A percentile compares a stretch with the other conserved stretches of the same genome.
Conservation (phyloP, 805 yeast genomes). For the Nakazawaea anatomiae region DNA sequence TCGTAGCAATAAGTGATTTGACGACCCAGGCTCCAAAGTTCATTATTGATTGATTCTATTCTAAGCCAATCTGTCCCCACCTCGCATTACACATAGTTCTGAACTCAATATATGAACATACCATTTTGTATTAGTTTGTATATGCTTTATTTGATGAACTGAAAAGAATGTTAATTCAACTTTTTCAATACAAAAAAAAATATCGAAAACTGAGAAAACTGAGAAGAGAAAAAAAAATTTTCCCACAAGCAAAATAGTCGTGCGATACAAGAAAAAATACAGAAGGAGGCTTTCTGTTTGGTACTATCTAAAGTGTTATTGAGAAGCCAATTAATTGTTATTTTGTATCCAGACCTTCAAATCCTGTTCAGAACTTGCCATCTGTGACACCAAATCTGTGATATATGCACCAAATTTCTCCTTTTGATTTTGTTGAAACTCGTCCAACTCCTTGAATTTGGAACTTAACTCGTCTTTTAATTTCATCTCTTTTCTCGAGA, state of each 20-base stretch:
- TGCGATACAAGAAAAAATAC: not conserved
- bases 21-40: no score
- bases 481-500: not conserved
- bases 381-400: not conserved
- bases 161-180: not conserved
- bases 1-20: no score
- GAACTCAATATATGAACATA: not conserved
- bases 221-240: not conserved
- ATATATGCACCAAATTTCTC: not conserved
- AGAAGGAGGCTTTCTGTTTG: not conserved
- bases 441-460: constrained; percentile 2
- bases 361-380: constrained; percentile 2
- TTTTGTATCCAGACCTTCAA: constrained; percentile 1
- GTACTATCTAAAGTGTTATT: not conserved
- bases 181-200: not conserved
- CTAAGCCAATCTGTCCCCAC: no score
- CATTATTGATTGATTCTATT: no score
- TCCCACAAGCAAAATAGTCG: not conserved
- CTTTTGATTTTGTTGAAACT: constrained; percentile 3
- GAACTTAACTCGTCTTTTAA: not conserved
- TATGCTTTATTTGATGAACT: constrained; percentile 1
- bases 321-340: not conserved
- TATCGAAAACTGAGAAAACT: not conserved
- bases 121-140: constrained; percentile 8
- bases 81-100: no score